These are phyloP conservation scores for Persicaria maculosa DNA, from an alignment of 148 eudicot genomes.

Conservation along the genomic window DNA sequence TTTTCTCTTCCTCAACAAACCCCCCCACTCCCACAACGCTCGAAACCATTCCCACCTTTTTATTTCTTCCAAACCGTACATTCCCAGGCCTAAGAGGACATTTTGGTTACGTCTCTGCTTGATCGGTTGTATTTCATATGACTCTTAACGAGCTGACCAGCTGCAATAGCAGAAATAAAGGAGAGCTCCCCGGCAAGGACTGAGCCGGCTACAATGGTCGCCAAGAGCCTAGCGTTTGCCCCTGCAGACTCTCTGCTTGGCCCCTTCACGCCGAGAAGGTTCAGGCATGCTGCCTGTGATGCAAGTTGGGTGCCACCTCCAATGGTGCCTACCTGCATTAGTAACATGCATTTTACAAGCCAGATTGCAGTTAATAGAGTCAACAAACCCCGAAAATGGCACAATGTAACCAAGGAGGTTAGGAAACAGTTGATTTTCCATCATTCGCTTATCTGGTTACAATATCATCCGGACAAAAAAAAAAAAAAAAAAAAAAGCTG, in stretches of 20 bases:
- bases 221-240: constrained; percentile 26
- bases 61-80: background rate
- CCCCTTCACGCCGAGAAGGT: constrained; percentile 30
- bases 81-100: background rate
- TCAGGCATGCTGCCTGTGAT: constrained; percentile 34
- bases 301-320: constrained; percentile 34
- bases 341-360: background rate
- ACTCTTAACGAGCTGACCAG: constrained; percentile 34
- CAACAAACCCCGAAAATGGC: no score
- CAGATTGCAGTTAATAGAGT: no score
- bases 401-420: no score
- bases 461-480: background rate
- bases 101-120: constrained; percentile 17
- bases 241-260: constrained; percentile 18
- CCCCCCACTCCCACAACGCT: background rate
- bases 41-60: no score
- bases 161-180: constrained; percentile 30
- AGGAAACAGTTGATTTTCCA: no score
- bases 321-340: constrained; percentile 27
- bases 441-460: no score
- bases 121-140: constrained; percentile 34
- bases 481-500: background rate
- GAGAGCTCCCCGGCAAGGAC: constrained; percentile 37
- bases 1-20: background rate
- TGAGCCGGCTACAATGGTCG: constrained; percentile 28